A percentile compares a stretch with the other conserved stretches of the same genome.
These are phyloP conservation scores for Colletotrichum musae DNA, from an alignment of 2,329 filamentous ascomycete species.

Conservation along the genomic window DNA sequence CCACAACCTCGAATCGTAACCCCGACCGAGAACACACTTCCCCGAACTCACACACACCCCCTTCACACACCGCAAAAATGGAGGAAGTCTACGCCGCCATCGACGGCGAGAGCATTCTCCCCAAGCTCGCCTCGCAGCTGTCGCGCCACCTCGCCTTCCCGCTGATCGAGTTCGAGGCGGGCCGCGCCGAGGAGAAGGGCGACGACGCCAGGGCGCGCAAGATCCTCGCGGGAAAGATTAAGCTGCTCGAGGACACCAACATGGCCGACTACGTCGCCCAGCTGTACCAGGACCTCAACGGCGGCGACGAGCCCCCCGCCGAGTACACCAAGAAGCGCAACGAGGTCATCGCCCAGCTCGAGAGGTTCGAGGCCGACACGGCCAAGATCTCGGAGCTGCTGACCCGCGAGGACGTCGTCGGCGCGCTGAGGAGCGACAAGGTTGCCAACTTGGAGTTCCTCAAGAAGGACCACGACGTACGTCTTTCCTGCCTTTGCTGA, in stretches of 20 bases:
- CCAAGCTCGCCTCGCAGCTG: conserved; percentile 90
- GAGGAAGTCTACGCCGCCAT: conserved; percentile 42
- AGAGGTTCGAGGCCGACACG: conserved; percentile 88
- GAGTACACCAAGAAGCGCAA: conserved; percentile 93
- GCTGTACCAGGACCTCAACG: conserved; percentile 90
- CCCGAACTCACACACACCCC: conserved; percentile 4
- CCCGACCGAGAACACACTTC: background rate
- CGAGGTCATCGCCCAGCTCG: conserved; percentile 86
- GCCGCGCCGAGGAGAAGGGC: conserved; percentile 83
- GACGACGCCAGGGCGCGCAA: conserved; percentile 72
- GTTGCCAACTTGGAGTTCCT: conserved; percentile 98
- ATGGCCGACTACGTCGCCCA: conserved; percentile 98
- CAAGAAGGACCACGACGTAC: conserved; percentile 93
- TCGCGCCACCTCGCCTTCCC: conserved; percentile 98
- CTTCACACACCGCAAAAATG: conserved; percentile 37
- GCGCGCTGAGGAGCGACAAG: conserved; percentile 94
- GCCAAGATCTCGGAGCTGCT: conserved; percentile 90
- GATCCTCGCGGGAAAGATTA: conserved; percentile 89
- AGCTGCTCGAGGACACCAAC: conserved; percentile 96
- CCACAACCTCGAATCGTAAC: no score
- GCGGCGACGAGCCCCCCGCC: conserved; percentile 81
- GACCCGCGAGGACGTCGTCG: conserved; percentile 90
- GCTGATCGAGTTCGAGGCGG: conserved; percentile 90
- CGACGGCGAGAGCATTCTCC: conserved; percentile 72
- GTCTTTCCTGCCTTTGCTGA: conserved; percentile 48